Base-by-base conservation (phyloP, 306 rosid species). In the Spatholobus suberectus region DNA sequence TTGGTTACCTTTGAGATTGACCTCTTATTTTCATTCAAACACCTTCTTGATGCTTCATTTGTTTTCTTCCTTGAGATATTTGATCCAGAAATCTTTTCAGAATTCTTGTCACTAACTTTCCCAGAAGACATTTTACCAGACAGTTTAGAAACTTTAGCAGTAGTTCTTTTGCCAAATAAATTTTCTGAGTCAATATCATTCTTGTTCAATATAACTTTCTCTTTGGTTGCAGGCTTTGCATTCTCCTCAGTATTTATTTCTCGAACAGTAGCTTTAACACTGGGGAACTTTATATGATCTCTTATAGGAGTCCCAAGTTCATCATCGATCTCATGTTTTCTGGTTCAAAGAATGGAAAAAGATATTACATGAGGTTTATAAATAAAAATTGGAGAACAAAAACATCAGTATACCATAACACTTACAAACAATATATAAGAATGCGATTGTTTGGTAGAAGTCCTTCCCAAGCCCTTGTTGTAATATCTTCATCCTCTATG, bases 391-490 rank as follows among this genome's bases (percentile, higher is more conserved):
- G 81, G 79, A 62, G 59, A 71, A 70, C 73, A 74, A 81, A 58
- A 37, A 18, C 40, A 77, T 12, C 20, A 11, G 29, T 52, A 44
- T 44, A 52, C 21, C 12, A 5, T 58, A 43, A 71, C 61, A 91
- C 99, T 92, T 92, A 96, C 98, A 84, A 78, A 91, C 99, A 96
- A 84, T 92, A 96, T 75, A 94, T 96, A 62, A 96, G 92, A 69
- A 96, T 85, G 49, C 97, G 96, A 55, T 89, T 91, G 79, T 81
- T 78, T 49, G 97, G 96, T 78, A 96, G 78, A 68, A 96, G 91
- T 51, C 8, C 73, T 82, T 89, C 89, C 99, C 99, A 96, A 21
- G 98, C 99, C 90, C 98, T 92, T 37, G 78, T 41, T 24, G 66
- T 29, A 58, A 75, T 23, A 24, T 15, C 91, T 61, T 88, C 91